Evolutionary conservation across 2,329 filamentous ascomycete genomes (phyloP).

Genomic region (Gyromitra esculenta): DNA sequence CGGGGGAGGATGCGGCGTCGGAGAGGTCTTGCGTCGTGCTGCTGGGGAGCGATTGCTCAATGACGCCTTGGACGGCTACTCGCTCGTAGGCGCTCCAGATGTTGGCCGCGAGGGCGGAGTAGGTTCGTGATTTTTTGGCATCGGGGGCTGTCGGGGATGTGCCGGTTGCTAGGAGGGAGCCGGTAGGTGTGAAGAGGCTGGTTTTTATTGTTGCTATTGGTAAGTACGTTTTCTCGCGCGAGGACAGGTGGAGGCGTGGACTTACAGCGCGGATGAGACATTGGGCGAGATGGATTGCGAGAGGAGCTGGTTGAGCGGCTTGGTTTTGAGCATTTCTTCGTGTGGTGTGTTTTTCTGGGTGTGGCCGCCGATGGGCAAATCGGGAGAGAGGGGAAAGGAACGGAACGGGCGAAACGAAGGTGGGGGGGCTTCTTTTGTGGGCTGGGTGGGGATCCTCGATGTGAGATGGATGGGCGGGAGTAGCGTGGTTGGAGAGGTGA

Average conservation of each 20-base stretch:
- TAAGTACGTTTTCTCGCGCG: neutral
- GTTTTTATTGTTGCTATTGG: neutral
- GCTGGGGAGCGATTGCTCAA: conserved; percentile 54
- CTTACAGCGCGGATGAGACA: conserved; percentile 58
- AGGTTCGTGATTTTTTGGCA: conserved; percentile 57
- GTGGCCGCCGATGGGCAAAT: neutral
- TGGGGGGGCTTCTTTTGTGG: conserved; percentile 10
- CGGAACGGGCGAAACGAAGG: conserved; percentile 1
- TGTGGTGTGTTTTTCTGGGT: neutral
- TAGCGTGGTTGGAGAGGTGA: neutral
- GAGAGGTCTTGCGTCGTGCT: conserved; percentile 35
- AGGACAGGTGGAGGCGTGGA: conserved; percentile 6
- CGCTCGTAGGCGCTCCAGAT: conserved; percentile 57
- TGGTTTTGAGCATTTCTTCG: conserved; percentile 57
- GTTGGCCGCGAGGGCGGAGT: conserved; percentile 57
- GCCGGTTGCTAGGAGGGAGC: conserved; percentile 57
- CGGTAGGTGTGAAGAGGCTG: conserved; percentile 57
- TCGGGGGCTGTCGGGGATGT: conserved; percentile 57
- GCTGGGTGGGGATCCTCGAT: conserved; percentile 10
- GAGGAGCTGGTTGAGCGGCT: conserved; percentile 58
- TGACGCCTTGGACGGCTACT: conserved; percentile 54
- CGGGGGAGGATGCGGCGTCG: conserved; percentile 6
- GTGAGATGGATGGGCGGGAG: conserved; percentile 8
- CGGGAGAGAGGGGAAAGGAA: neutral
- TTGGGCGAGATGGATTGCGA: conserved; percentile 57